Evolutionary conservation across 1,139 yeast species (phyloP).

Genomic region (Kodamaea sp.): DNA sequence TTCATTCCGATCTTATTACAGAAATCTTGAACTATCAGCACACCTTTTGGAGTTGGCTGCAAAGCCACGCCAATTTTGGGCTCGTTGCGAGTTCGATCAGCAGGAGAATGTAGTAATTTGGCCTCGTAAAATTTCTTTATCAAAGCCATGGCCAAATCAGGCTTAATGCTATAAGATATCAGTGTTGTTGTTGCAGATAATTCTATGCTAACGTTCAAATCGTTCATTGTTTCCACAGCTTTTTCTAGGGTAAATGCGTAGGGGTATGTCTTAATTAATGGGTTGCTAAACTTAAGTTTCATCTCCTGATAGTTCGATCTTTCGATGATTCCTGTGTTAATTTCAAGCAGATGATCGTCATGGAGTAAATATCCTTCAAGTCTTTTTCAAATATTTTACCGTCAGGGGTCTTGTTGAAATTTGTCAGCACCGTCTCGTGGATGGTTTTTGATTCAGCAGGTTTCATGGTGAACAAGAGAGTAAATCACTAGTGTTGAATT

Average conservation of each 20-base stretch:
- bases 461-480: too few relatives aligned
- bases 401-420: slow-evolving; percentile 45
- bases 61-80: slow-evolving; percentile 43
- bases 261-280: slow-evolving; percentile 30
- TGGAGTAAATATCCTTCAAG: slow-evolving; percentile 53
- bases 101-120: slow-evolving; percentile 71
- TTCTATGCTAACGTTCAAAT: slow-evolving; percentile 47
- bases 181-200: slow-evolving; percentile 51
- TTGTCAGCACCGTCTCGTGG: slow-evolving; percentile 42
- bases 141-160: slow-evolving; percentile 48
- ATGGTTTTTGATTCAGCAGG: slow-evolving; percentile 9
- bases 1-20: slow-evolving; percentile 55
- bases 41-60: slow-evolving; percentile 94
- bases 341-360: slow-evolving; percentile 48
- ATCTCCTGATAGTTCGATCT: neutral
- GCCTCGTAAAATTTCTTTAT: slow-evolving; percentile 60
- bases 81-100: slow-evolving; percentile 58
- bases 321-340: slow-evolving; percentile 19
- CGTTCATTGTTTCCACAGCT: slow-evolving; percentile 52
- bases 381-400: slow-evolving; percentile 56
- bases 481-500: too few relatives aligned
- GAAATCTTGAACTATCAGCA: slow-evolving; percentile 62
- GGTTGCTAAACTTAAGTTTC: slow-evolving; percentile 6
- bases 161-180: slow-evolving; percentile 56
- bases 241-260: slow-evolving; percentile 52